Conservation (phyloP, 2,329 filamentous ascomycete species). For the Aspergillus intermedius region DNA sequence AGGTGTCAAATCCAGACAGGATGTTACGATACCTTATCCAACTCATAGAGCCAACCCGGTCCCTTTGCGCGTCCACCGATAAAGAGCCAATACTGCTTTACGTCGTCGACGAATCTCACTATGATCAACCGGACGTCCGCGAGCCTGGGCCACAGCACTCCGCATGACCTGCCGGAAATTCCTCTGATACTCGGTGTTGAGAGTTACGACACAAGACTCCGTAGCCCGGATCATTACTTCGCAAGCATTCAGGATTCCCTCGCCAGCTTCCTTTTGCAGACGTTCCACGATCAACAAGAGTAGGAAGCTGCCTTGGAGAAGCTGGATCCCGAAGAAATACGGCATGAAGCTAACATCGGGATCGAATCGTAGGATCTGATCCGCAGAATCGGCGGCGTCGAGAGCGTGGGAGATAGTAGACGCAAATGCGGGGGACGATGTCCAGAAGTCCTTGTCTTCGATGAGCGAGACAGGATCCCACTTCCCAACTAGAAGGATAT, state of each 20-base stretch:
- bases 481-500: constrained; percentile 86
- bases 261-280: constrained; percentile 75
- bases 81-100: constrained; percentile 75
- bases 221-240: constrained; percentile 89
- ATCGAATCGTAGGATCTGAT: constrained; percentile 81
- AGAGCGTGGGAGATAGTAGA: constrained; percentile 83
- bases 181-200: constrained; percentile 91
- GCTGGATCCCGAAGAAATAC: constrained; percentile 91
- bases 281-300: constrained; percentile 85
- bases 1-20: too few relatives aligned
- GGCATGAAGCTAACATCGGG: constrained; percentile 93
- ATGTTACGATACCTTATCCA: too few relatives aligned
- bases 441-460: constrained; percentile 91
- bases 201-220: constrained; percentile 84
- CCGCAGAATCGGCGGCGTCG: constrained; percentile 78
- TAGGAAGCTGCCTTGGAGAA: constrained; percentile 83
- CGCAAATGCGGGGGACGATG: constrained; percentile 80
- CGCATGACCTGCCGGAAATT: constrained; percentile 96
- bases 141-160: constrained; percentile 78
- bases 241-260: constrained; percentile 78
- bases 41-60: constrained; percentile 62
- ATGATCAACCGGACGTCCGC: constrained; percentile 75
- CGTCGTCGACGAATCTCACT: constrained; percentile 78
- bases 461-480: constrained; percentile 94
- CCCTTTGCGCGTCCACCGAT: constrained; percentile 87